Percentiles rank a stretch among this genome's conserved stretches.
Conservation (phyloP, 257 asterid species). For the Jaltomata sinuosa region DNA sequence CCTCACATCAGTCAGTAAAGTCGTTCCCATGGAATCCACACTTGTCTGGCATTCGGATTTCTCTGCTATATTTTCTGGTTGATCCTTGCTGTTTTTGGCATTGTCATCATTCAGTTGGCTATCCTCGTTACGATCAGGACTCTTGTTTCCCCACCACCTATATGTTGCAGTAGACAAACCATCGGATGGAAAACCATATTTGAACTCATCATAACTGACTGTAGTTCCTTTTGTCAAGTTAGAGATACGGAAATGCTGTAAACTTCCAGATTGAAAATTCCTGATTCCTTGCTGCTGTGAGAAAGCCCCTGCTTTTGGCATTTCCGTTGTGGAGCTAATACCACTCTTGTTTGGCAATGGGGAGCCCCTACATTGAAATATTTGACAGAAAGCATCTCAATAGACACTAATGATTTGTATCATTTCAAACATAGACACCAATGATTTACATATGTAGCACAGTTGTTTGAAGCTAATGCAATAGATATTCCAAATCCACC, state of each 20-base stretch:
- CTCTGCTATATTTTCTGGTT: neutral
- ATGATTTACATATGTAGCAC: too few relatives aligned
- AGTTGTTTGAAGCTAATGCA: neutral
- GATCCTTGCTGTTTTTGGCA: neutral
- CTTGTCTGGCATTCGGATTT: conserved; percentile 9
- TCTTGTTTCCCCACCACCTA: conserved; percentile 65
- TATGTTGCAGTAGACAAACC: conserved; percentile 52
- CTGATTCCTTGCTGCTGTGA: conserved; percentile 36
- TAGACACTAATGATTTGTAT: neutral
- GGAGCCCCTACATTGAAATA: conserved; percentile 14
- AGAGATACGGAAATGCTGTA: conserved; percentile 16
- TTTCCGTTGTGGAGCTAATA: conserved; percentile 17
- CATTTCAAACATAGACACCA: too few relatives aligned
- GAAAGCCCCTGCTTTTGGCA: conserved; percentile 13
- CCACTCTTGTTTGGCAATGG: conserved; percentile 23
- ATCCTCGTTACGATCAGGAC: conserved; percentile 2
- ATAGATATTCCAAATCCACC: neutral
- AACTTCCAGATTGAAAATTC: conserved; percentile 17
- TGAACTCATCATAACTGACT: conserved; percentile 45
- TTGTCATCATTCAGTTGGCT: neutral
- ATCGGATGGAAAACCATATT: conserved; percentile 66
- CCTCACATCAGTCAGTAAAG: conserved; percentile 41
- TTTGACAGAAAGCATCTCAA: neutral
- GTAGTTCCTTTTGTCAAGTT: conserved; percentile 20
- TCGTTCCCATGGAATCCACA: conserved; percentile 4